Percentiles rank a stretch among this genome's conserved stretches.
These are phyloP conservation scores for Exophiala spinifera DNA, from an alignment of 2,329 filamentous ascomycete genomes.

Conservation along the genomic window DNA sequence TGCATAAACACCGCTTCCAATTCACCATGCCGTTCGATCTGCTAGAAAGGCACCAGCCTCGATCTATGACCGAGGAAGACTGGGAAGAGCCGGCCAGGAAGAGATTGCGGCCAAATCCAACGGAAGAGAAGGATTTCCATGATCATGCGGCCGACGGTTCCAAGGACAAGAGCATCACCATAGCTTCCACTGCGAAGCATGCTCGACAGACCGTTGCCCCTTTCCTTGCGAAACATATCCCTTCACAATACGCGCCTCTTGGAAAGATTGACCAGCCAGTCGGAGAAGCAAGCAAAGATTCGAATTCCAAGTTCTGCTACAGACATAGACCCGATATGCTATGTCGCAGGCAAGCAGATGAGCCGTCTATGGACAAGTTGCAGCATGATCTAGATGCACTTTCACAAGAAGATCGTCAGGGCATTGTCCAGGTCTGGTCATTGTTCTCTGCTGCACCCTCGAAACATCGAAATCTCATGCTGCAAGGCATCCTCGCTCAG, in stretches of 20 bases:
- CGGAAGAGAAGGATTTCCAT: slow-evolving; percentile 12
- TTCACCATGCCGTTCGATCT: slow-evolving; percentile 18
- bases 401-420: slow-evolving; percentile 82
- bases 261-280: slow-evolving; percentile 40
- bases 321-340: slow-evolving; percentile 91
- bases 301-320: slow-evolving; percentile 92
- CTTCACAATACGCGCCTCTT: slow-evolving; percentile 78
- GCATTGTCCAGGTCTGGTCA: slow-evolving; percentile 96
- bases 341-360: slow-evolving; percentile 87
- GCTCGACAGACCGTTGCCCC: slow-evolving; percentile 78
- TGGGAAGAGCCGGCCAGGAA: slow-evolving; percentile 25
- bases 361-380: slow-evolving; percentile 92
- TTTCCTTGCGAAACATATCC: slow-evolving; percentile 88
- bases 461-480: slow-evolving; percentile 92
- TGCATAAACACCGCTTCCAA: background rate
- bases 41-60: slow-evolving; percentile 11
- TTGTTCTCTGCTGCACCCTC: slow-evolving; percentile 92
- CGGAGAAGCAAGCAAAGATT: slow-evolving; percentile 39
- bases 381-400: slow-evolving; percentile 82
- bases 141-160: slow-evolving; percentile 28
- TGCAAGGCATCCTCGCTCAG: slow-evolving; percentile 92
- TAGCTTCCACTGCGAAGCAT: slow-evolving; percentile 54
- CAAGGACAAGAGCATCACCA: slow-evolving; percentile 37
- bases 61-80: slow-evolving; percentile 5
- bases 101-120: slow-evolving; percentile 17